These are phyloP conservation scores for Pelargonium myrrhifolium DNA, from an alignment of 441 rosid genomes.

Conservation along the genomic window DNA sequence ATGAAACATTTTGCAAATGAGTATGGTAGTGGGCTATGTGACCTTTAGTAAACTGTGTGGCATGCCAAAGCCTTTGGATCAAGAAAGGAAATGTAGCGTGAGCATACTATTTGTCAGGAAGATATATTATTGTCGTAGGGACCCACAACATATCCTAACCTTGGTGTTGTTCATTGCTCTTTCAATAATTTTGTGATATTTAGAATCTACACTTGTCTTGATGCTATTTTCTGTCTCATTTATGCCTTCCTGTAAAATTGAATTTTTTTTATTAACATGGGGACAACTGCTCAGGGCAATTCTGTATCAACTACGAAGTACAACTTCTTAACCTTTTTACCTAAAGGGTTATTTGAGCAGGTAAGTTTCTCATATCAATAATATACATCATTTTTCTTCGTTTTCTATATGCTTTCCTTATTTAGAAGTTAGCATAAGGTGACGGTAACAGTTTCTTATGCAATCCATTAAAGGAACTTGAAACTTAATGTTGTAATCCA, in stretches of 20 bases:
- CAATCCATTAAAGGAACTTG: too few relatives aligned
- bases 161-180: not conserved
- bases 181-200: not conserved
- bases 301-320: slow-evolving; percentile 94
- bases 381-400: not conserved
- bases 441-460: too few relatives aligned
- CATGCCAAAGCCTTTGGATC: too few relatives aligned
- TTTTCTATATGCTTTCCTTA: not conserved
- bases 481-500: not conserved
- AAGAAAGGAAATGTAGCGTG: too few relatives aligned
- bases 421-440: not conserved
- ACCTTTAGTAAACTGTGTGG: too few relatives aligned
- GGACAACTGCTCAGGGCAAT: slow-evolving; percentile 60
- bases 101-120: too few relatives aligned
- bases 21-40: too few relatives aligned
- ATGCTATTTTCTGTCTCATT: not conserved
- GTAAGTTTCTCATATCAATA: slow-evolving; percentile 28
- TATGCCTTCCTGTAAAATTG: slow-evolving; percentile 9
- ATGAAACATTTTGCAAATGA: too few relatives aligned
- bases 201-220: not conserved
- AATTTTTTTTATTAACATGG: slow-evolving; percentile 9
- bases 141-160: not conserved
- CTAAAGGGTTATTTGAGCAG: slow-evolving; percentile 97
- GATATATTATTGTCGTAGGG: too few relatives aligned
- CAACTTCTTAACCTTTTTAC: slow-evolving; percentile 84